A percentile compares a stretch with the other conserved stretches of the same genome.
phyloP scores from a whole-genome alignment of 2,329 filamentous ascomycete species.

The Colletotrichum zoysiae region DNA sequence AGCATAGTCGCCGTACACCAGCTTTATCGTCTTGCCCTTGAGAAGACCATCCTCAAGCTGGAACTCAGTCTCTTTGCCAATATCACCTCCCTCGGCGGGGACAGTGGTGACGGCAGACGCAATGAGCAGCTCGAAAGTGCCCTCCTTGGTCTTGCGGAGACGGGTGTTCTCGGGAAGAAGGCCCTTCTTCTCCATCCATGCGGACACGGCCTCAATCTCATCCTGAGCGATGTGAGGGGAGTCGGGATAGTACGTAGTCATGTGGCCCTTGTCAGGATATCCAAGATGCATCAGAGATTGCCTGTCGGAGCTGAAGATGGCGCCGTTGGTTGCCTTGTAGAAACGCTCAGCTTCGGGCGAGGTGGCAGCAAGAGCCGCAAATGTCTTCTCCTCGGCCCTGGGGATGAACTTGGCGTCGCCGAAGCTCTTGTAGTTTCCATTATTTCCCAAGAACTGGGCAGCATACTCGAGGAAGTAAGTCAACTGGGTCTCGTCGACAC shows the following conservation, averaged over 20 bases:
- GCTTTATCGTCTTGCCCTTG: constrained; percentile 75
- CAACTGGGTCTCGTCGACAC: constrained; percentile 73
- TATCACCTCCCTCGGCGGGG: constrained; percentile 74
- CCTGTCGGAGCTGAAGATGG: constrained; percentile 77
- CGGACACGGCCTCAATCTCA: constrained; percentile 80
- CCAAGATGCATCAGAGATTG: constrained; percentile 79
- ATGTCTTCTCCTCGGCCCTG: constrained; percentile 72
- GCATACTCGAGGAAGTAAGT: constrained; percentile 81
- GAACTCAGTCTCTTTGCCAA: constrained; percentile 74
- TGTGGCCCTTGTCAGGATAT: constrained; percentile 79
- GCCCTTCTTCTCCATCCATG: constrained; percentile 78
- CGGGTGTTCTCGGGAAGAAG: constrained; percentile 83
- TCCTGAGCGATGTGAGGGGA: constrained; percentile 79
- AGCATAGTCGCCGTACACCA: constrained; percentile 81
- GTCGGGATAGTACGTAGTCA: constrained; percentile 86
- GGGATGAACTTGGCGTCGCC: constrained; percentile 89
- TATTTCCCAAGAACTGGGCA: constrained; percentile 83
- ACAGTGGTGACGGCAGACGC: constrained; percentile 74
- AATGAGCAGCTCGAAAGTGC: constrained; percentile 79
- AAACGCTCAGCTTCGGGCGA: constrained; percentile 71
- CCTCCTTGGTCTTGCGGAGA: constrained; percentile 73
- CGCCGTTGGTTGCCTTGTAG: constrained; percentile 77
- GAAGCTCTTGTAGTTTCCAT: constrained; percentile 89
- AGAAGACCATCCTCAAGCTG: constrained; percentile 69
- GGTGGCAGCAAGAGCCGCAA: constrained; percentile 73